phyloP scores from a whole-genome alignment of 164 flowering plant genomes.

The Kingdonia uniflora region DNA sequence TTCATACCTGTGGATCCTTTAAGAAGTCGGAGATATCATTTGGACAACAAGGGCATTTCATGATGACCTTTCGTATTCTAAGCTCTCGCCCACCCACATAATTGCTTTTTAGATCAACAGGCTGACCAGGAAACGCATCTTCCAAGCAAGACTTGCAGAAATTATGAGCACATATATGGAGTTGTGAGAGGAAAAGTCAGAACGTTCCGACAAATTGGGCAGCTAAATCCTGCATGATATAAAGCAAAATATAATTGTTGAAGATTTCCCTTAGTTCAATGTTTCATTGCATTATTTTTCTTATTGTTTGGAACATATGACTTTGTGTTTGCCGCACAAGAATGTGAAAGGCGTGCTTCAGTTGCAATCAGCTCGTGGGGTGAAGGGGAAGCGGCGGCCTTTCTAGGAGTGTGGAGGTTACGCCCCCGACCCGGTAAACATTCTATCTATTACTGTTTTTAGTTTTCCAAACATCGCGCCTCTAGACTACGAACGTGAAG shows the following conservation, averaged over 20 bases:
- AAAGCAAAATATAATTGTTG: neutral
- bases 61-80: slow-evolving; percentile 51
- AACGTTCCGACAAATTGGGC: slow-evolving; percentile 58
- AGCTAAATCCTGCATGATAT: slow-evolving; percentile 52
- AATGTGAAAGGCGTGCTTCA: no score
- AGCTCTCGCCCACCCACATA: slow-evolving; percentile 51
- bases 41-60: slow-evolving; percentile 73
- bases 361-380: no score
- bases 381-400: no score
- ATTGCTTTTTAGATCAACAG: slow-evolving; percentile 41
- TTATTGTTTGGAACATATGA: no score
- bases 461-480: no score
- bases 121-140: slow-evolving; percentile 57
- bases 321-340: no score
- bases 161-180: slow-evolving; percentile 91
- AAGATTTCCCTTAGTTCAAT: no score
- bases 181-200: slow-evolving; percentile 73
- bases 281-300: no score
- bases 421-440: no score
- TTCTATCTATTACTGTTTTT: no score
- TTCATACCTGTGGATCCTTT: slow-evolving; percentile 60
- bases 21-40: slow-evolving; percentile 64
- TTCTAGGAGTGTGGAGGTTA: no score
- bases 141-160: slow-evolving; percentile 88
- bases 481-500: no score